Evolutionary conservation across 1,284 basidiomycete species (phyloP).

Genomic region (Leccinum subrobustum): DNA sequence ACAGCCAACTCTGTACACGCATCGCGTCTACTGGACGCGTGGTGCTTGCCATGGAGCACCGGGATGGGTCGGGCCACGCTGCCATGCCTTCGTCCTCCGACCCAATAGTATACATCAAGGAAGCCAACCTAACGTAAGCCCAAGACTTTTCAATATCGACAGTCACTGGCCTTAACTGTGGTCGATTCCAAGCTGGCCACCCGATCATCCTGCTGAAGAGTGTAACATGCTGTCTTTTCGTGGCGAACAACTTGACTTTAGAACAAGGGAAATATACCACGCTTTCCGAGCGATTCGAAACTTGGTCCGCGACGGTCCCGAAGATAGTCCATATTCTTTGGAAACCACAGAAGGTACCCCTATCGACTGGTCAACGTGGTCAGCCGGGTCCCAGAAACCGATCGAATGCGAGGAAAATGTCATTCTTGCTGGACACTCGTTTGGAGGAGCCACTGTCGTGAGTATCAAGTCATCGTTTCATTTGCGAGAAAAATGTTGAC

Average conservation of each 20-base stretch:
- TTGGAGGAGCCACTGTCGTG: slow-evolving; percentile 74
- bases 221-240: slow-evolving; percentile 47
- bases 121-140: slow-evolving; percentile 51
- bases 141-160: not conserved
- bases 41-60: slow-evolving; percentile 76
- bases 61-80: slow-evolving; percentile 68
- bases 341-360: slow-evolving; percentile 35
- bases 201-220: slow-evolving; percentile 18
- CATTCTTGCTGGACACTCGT: slow-evolving; percentile 68
- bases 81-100: slow-evolving; percentile 35
- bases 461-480: slow-evolving; percentile 27
- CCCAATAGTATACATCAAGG: slow-evolving; percentile 44
- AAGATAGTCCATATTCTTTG: slow-evolving; percentile 19
- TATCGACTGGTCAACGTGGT: slow-evolving; percentile 47
- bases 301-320: slow-evolving; percentile 36
- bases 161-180: slow-evolving; percentile 3
- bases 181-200: slow-evolving; percentile 28
- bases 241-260: slow-evolving; percentile 62
- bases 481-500: not conserved
- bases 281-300: slow-evolving; percentile 45
- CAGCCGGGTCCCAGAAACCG: slow-evolving; percentile 30
- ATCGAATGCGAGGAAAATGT: slow-evolving; percentile 47
- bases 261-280: slow-evolving; percentile 65
- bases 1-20: slow-evolving; percentile 65
- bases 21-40: slow-evolving; percentile 75